These are phyloP conservation scores for Rhizodiscina lignyota DNA, from an alignment of 495 filamentous ascomycete species.

Conservation along the genomic window DNA sequence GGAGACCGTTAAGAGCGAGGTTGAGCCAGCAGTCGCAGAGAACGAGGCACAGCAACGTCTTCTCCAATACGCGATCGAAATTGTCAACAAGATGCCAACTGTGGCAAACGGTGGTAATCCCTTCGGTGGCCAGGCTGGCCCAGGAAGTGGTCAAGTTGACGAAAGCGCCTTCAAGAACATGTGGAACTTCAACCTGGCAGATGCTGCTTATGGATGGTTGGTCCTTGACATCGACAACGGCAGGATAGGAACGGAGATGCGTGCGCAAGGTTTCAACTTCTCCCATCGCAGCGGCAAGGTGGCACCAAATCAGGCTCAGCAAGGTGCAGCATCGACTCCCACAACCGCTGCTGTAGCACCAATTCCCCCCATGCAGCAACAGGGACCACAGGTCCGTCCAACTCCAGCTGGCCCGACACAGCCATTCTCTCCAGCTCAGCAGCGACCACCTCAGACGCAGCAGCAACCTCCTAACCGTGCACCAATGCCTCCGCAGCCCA, in stretches of 20 bases:
- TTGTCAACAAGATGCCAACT: constrained; percentile 91
- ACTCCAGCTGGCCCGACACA: constrained; percentile 20
- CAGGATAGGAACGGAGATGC: constrained; percentile 94
- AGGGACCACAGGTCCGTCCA: constrained; percentile 18
- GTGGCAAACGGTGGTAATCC: constrained; percentile 91
- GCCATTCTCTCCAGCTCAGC: constrained; percentile 21
- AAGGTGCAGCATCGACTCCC: constrained; percentile 14
- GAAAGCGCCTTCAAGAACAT: constrained; percentile 99
- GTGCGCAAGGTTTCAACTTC: constrained; percentile 98
- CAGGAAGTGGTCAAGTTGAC: constrained; percentile 74
- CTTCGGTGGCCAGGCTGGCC: constrained; percentile 71
- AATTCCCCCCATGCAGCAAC: constrained; percentile 6
- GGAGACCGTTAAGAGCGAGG: constrained; percentile 94
- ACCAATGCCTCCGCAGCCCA: constrained; percentile 19
- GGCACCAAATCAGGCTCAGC: constrained; percentile 11
- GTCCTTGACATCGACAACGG: constrained; percentile 89
- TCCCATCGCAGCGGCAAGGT: constrained; percentile 56
- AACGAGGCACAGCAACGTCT: constrained; percentile 87
- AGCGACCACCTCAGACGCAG: constrained; percentile 12
- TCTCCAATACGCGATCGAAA: constrained; percentile 71
- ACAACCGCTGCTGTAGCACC: constrained; percentile 15
- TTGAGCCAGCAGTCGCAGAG: constrained; percentile 79
- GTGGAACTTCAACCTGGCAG: constrained; percentile 99
- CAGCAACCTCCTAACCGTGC: constrained; percentile 19
- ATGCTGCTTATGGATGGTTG: constrained; percentile 92